phyloP scores from a whole-genome alignment of 345 rosid species.

The Murraya paniculata region DNA sequence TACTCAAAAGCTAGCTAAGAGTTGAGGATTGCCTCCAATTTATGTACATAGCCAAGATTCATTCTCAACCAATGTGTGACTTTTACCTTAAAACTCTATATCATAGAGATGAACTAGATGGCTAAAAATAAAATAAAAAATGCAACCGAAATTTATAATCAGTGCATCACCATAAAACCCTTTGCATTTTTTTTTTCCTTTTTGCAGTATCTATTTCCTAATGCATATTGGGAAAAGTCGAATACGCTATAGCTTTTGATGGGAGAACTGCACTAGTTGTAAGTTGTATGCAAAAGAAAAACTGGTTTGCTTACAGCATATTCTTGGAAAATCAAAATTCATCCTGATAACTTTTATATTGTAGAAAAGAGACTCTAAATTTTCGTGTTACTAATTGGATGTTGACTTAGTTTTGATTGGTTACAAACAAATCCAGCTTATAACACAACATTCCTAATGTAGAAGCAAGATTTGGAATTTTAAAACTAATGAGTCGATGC shows the following conservation, averaged over 20 bases:
- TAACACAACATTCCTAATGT: neutral
- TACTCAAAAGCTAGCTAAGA: too few relatives aligned
- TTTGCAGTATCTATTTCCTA: neutral
- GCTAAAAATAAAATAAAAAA: neutral
- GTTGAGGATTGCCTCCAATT: too few relatives aligned
- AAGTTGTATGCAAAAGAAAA: neutral
- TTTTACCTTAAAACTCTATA: neutral
- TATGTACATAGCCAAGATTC: too few relatives aligned
- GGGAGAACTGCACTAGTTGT: neutral
- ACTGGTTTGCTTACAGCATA: neutral
- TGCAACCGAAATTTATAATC: neutral
- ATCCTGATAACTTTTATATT: neutral
- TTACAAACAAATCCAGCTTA: neutral
- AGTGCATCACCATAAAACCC: too few relatives aligned
- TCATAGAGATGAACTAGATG: neutral
- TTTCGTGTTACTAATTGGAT: neutral
- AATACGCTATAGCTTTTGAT: neutral
- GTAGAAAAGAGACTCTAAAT: neutral
- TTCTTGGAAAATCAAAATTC: neutral
- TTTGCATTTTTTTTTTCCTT: neutral
- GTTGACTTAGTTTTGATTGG: neutral
- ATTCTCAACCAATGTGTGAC: too few relatives aligned
- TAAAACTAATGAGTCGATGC: neutral
- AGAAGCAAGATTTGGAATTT: neutral
- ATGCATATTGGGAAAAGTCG: neutral